phyloP scores from a whole-genome alignment of 768 basidiomycete genomes.

The Leccinum disarticulatum region DNA sequence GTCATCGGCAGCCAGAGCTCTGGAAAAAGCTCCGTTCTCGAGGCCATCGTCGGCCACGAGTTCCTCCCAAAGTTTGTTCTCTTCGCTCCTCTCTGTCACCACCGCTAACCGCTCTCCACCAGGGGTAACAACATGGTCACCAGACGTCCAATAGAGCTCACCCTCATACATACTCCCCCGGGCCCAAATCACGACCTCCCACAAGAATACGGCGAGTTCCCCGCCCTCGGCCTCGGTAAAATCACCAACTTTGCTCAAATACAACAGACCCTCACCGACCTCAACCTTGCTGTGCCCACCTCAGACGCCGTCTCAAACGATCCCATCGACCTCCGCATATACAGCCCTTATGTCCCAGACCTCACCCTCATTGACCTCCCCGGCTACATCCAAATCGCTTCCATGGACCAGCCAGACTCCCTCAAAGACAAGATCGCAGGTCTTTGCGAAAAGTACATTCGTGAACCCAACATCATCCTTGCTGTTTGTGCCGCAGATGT shows the following conservation, averaged over 20 bases:
- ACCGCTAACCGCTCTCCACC: conserved; percentile 5
- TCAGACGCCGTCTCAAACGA: conserved; percentile 89
- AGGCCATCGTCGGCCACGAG: conserved; percentile 96
- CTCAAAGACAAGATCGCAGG: conserved; percentile 89
- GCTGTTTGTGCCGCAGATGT: conserved; percentile 99
- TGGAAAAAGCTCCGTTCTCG: conserved; percentile 96
- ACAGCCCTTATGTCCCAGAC: conserved; percentile 95
- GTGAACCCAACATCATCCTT: conserved; percentile 99
- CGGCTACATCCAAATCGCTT: conserved; percentile 94
- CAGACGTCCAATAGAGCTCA: conserved; percentile 95
- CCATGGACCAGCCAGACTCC: conserved; percentile 92
- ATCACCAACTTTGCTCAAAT: conserved; percentile 90
- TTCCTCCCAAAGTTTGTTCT: conserved; percentile 91
- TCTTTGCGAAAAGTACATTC: conserved; percentile 95
- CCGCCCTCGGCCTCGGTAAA: conserved; percentile 82
- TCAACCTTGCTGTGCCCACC: conserved; percentile 92
- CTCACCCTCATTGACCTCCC: conserved; percentile 97
- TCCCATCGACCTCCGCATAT: conserved; percentile 95
- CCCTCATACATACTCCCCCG: conserved; percentile 87
- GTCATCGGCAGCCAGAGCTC: conserved; percentile 98
- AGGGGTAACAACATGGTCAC: conserved; percentile 99
- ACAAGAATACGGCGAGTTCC: conserved; percentile 93
- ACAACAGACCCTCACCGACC: conserved; percentile 89
- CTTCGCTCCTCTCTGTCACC: neutral
- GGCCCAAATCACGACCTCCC: conserved; percentile 47